phyloP scores from a whole-genome alignment of 2,329 filamentous ascomycete genomes.

The Cryphonectria naterciae region DNA sequence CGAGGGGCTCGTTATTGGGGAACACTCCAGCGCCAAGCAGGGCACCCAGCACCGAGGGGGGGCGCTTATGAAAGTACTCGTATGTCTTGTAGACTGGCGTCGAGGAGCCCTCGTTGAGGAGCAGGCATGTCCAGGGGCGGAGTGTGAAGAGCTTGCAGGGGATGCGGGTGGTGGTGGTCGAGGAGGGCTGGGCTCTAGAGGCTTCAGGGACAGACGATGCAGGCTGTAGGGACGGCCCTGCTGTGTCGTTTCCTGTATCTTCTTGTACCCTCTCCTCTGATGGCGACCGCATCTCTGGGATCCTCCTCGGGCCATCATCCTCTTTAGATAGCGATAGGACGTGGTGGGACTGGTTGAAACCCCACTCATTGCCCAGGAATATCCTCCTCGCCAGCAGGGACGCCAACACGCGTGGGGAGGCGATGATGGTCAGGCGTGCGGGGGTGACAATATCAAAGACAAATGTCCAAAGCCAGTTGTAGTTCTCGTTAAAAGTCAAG shows the following conservation, averaged over 20 bases:
- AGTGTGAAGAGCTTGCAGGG: conserved; percentile 56
- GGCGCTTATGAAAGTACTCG: conserved; percentile 69
- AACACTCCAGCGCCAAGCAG: too few relatives aligned
- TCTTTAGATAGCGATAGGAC: conserved; percentile 54
- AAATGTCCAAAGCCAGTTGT: conserved; percentile 58
- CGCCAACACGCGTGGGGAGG: conserved; percentile 65
- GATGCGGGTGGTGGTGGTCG: too few relatives aligned
- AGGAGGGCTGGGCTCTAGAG: too few relatives aligned
- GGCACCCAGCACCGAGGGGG: conserved; percentile 60
- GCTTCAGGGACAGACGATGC: too few relatives aligned
- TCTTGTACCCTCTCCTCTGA: too few relatives aligned
- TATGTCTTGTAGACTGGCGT: conserved; percentile 66
- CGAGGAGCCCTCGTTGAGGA: conserved; percentile 73
- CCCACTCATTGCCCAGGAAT: conserved; percentile 62
- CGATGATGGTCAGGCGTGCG: conserved; percentile 58
- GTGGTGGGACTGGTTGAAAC: conserved; percentile 66
- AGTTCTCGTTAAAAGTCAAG: conserved; percentile 35
- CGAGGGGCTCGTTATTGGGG: conserved; percentile 38
- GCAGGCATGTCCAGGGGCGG: conserved; percentile 66
- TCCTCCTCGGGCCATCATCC: not conserved
- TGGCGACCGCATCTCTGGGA: too few relatives aligned
- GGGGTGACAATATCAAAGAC: conserved; percentile 60
- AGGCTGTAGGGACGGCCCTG: too few relatives aligned
- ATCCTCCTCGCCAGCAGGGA: conserved; percentile 62
- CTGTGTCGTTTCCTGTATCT: too few relatives aligned